A percentile compares a stretch with the other conserved stretches of the same genome.
These are phyloP conservation scores for Pythium scleroteichum DNA, from an alignment of 352 stramenopile species.

Conservation along the genomic window DNA sequence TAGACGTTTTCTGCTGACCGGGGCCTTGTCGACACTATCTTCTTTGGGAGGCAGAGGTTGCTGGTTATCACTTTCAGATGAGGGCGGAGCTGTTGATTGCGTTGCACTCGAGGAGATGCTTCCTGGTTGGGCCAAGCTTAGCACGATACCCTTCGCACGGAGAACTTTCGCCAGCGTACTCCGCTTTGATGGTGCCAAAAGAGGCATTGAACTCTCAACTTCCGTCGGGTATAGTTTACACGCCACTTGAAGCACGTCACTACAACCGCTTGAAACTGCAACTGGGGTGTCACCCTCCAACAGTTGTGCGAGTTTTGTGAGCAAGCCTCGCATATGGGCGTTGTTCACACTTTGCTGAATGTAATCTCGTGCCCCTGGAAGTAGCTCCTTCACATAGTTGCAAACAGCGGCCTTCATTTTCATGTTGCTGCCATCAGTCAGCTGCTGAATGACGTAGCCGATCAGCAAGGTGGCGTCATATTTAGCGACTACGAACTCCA, in stretches of 20 bases:
- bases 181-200: constrained; percentile 63
- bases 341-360: constrained; percentile 64
- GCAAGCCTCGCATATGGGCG: constrained; percentile 65
- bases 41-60: constrained; percentile 10
- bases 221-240: constrained; percentile 51
- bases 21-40: constrained; percentile 4
- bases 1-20: constrained; percentile 18
- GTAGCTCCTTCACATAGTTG: constrained; percentile 58
- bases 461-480: constrained; percentile 54
- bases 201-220: constrained; percentile 50
- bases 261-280: constrained; percentile 52
- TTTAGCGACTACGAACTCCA: constrained; percentile 54
- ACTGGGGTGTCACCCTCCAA: constrained; percentile 65
- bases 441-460: constrained; percentile 49
- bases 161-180: constrained; percentile 52
- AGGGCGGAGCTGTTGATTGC: not conserved
- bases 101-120: not conserved
- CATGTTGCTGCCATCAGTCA: constrained; percentile 78
- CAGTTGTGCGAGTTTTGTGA: constrained; percentile 70
- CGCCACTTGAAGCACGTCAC: constrained; percentile 54
- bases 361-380: constrained; percentile 55
- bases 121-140: constrained; percentile 17
- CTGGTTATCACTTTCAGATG: constrained; percentile 11
- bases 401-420: constrained; percentile 75
- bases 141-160: constrained; percentile 56